A percentile compares a stretch with the other conserved stretches of the same genome.
Conservation (phyloP, 176 grass and related monocot species). For the Oryza glumipatula region DNA sequence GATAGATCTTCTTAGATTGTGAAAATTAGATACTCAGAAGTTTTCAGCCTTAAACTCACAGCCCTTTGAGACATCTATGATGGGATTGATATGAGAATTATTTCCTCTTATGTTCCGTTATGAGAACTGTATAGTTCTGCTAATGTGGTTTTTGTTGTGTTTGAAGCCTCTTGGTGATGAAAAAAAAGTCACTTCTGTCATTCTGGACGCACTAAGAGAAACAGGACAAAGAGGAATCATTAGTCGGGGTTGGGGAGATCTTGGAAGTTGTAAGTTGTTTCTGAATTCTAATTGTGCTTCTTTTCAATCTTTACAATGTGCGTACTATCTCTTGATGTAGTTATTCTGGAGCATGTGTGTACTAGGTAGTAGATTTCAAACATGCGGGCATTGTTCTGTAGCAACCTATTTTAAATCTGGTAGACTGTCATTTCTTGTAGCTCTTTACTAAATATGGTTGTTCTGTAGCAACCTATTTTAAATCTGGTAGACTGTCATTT, state of each 20-base stretch:
- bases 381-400: constrained; percentile 3
- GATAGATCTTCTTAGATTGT: constrained; percentile 13
- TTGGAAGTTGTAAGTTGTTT: constrained; percentile 83
- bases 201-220: constrained; percentile 87
- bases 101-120: constrained; percentile 1
- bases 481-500: constrained; percentile 8
- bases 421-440: constrained; percentile 18
- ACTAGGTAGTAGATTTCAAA: neutral
- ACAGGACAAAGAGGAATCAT: constrained; percentile 94
- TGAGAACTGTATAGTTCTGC: constrained; percentile 36
- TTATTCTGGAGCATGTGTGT: constrained; percentile 4
- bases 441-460: constrained; percentile 12
- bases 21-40: neutral
- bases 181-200: constrained; percentile 82
- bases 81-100: neutral
- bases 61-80: neutral
- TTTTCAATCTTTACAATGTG: constrained; percentile 16
- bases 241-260: constrained; percentile 91
- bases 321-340: constrained; percentile 4
- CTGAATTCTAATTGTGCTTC: constrained; percentile 23
- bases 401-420: neutral
- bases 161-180: constrained; percentile 94
- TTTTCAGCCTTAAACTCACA: neutral
- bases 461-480: neutral
- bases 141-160: constrained; percentile 38